Conservation (phyloP, 441 rosid genomes). For the Mallotus japonicus region DNA sequence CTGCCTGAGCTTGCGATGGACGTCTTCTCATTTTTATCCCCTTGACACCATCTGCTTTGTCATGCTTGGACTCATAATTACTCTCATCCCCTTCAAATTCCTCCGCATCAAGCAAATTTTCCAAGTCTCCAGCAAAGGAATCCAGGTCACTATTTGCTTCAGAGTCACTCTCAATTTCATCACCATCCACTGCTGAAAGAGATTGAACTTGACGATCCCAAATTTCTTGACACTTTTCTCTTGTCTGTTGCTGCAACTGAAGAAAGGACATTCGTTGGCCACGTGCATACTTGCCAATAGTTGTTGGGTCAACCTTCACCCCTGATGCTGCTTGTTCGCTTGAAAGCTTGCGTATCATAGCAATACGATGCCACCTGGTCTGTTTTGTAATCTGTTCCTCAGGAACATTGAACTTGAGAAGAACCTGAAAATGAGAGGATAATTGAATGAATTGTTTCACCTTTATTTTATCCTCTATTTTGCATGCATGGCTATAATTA, state of each 20-base stretch:
- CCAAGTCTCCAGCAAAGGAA: slow-evolving; percentile 98
- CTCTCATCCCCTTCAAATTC: slow-evolving; percentile 86
- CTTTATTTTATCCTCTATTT: neutral
- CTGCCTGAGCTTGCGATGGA: slow-evolving; percentile 75
- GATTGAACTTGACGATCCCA: slow-evolving; percentile 95
- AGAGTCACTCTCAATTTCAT: slow-evolving; percentile 88
- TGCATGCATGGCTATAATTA: neutral
- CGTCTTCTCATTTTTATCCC: slow-evolving; percentile 93
- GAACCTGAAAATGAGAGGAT: slow-evolving; percentile 55
- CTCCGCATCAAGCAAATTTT: slow-evolving; percentile 97
- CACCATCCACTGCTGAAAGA: slow-evolving; percentile 81
- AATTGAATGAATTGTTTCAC: slow-evolving; percentile 1
- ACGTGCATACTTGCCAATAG: slow-evolving; percentile 95
- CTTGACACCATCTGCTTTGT: slow-evolving; percentile 78
- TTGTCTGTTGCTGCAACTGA: slow-evolving; percentile 98
- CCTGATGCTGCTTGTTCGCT: slow-evolving; percentile 99
- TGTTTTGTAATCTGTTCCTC: slow-evolving; percentile 89
- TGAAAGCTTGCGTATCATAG: slow-evolving; percentile 98
- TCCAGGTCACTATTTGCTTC: slow-evolving; percentile 98
- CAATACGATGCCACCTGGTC: slow-evolving; percentile 99
- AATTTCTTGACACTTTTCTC: slow-evolving; percentile 98
- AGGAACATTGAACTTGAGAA: slow-evolving; percentile 89
- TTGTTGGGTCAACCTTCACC: slow-evolving; percentile 92
- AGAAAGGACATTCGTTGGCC: slow-evolving; percentile 99
- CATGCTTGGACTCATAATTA: slow-evolving; percentile 57